Conservation (phyloP, 345 rosid species). For the Aquilaria malaccensis region DNA sequence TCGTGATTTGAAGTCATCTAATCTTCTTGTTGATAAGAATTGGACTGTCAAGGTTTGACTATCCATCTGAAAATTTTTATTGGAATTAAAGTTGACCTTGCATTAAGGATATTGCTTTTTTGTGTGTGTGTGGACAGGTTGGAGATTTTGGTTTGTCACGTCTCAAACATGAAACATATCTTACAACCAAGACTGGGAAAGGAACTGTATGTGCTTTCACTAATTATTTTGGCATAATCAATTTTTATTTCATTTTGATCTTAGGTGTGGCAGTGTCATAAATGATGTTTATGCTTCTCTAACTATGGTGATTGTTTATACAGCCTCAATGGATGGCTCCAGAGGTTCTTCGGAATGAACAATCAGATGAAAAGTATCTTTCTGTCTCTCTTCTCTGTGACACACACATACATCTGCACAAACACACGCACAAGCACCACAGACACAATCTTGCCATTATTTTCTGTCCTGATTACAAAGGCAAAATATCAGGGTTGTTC, state of each 20-base stretch:
- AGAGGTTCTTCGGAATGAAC: conserved; percentile 95
- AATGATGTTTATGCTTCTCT: not conserved
- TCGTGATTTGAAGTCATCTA: conserved; percentile 97
- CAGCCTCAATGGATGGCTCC: conserved; percentile 99
- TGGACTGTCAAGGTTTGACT: conserved; percentile 90
- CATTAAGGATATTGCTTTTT: conserved; percentile 7
- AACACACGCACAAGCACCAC: not conserved
- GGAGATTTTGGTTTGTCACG: conserved; percentile 99
- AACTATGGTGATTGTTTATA: conserved; percentile 16
- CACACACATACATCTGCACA: not conserved
- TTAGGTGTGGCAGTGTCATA: not conserved
- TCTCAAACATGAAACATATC: conserved; percentile 76
- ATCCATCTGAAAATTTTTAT: not conserved
- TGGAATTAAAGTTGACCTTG: not conserved
- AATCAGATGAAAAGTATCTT: conserved; percentile 87
- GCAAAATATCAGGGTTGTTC: not conserved
- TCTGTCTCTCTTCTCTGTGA: conserved; percentile 1
- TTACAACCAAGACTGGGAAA: conserved; percentile 72
- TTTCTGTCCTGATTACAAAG: not conserved
- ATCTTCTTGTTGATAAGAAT: conserved; percentile 89
- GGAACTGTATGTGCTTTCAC: conserved; percentile 63
- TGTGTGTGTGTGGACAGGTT: conserved; percentile 41
- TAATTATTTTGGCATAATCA: not conserved
- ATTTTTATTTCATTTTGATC: not conserved
- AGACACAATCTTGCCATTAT: not conserved